Conservation (phyloP, 1,284 basidiomycete species). For the Ustilago trichophora region DNA sequence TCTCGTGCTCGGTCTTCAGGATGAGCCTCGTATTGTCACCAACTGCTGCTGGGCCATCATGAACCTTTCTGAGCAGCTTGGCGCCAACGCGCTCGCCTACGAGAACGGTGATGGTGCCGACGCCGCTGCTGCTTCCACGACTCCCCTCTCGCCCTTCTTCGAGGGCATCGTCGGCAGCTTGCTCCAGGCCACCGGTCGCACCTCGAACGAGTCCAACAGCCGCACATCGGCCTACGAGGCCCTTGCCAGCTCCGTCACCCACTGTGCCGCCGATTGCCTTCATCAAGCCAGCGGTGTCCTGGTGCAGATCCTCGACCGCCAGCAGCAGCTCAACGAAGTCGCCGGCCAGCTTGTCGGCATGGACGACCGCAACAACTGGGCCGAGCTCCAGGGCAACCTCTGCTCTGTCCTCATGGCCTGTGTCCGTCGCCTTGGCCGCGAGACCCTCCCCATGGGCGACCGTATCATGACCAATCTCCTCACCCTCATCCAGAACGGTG, state of each 20-base stretch:
- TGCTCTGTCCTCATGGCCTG: conserved; percentile 72
- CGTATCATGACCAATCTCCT: conserved; percentile 93
- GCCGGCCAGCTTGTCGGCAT: conserved; percentile 83
- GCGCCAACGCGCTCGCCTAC: conserved; percentile 47
- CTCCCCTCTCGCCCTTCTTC: conserved; percentile 86
- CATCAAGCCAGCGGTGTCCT: conserved; percentile 83
- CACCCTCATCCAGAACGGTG: conserved; percentile 81
- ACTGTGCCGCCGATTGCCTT: conserved; percentile 83
- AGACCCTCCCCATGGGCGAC: conserved; percentile 88
- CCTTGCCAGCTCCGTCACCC: conserved; percentile 83
- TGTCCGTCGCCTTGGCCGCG: conserved; percentile 76
- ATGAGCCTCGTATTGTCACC: conserved; percentile 84
- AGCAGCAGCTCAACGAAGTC: conserved; percentile 85
- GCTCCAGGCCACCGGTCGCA: conserved; percentile 69
- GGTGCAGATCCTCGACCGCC: conserved; percentile 82
- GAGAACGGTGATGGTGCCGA: conserved; percentile 70
- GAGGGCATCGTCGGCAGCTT: conserved; percentile 71
- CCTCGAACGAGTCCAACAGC: conserved; percentile 88
- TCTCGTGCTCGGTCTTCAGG: conserved; percentile 81
- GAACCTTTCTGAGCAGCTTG: conserved; percentile 74
- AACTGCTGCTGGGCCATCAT: conserved; percentile 97
- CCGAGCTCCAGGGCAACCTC: conserved; percentile 94
- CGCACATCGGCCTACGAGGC: conserved; percentile 96
- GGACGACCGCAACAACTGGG: conserved; percentile 99
- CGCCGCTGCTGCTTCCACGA: conserved; percentile 66